phyloP scores from a whole-genome alignment of 352 stramenopile species.

The Globisporangium perplexum region DNA sequence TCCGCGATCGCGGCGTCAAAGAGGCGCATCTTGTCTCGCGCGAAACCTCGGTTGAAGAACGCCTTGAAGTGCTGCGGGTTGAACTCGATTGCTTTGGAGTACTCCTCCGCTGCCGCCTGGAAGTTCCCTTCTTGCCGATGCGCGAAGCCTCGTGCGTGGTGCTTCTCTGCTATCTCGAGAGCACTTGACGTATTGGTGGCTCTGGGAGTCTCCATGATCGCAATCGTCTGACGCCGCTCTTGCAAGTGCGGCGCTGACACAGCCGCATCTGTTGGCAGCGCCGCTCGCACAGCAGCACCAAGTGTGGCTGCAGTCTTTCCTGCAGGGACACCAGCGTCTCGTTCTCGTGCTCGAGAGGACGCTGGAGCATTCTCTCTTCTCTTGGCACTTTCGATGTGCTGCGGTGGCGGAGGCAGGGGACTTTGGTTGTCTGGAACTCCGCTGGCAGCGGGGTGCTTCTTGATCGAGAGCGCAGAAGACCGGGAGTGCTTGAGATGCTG shows the following conservation, averaged over 20 bases:
- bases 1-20: conserved; percentile 77
- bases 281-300: not conserved
- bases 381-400: not conserved
- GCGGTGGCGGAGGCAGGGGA: conserved; percentile 4
- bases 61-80: conserved; percentile 85
- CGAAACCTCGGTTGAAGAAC: conserved; percentile 87
- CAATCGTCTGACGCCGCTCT: conserved; percentile 20
- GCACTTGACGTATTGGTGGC: not conserved
- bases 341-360: not conserved
- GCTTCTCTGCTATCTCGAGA: conserved; percentile 33
- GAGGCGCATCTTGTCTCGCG: conserved; percentile 70
- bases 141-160: conserved; percentile 64
- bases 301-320: not conserved
- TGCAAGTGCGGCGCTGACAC: not conserved
- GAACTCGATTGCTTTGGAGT: conserved; percentile 65
- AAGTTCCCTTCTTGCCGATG: conserved; percentile 82
- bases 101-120: conserved; percentile 64
- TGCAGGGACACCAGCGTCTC: not conserved
- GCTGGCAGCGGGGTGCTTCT: conserved; percentile 22
- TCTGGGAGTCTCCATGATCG: conserved; percentile 16
- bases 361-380: not conserved
- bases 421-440: conserved; percentile 20
- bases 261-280: not conserved
- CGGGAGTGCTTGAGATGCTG: conserved; percentile 33
- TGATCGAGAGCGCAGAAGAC: conserved; percentile 14